Percentiles rank a stretch among this genome's conserved stretches.
These are phyloP conservation scores for Cercospora janseana DNA, from an alignment of 2,329 filamentous ascomycete species.

Conservation along the genomic window DNA sequence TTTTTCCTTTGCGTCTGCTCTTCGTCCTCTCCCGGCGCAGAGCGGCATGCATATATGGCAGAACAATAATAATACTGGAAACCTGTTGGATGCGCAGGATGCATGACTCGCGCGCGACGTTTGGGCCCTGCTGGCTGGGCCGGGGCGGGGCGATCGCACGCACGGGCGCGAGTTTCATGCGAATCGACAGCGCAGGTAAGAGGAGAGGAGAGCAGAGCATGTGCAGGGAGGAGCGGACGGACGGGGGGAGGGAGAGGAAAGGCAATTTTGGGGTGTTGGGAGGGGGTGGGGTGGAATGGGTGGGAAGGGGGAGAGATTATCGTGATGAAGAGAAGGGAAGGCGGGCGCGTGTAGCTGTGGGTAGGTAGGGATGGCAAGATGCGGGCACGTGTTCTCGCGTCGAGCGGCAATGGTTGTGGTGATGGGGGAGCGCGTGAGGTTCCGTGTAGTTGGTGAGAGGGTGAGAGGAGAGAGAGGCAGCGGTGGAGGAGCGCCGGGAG, in stretches of 20 bases:
- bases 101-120: too few relatives aligned
- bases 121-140: too few relatives aligned
- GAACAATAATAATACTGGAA: too few relatives aligned
- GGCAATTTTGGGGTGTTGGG: background rate
- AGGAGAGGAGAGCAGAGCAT: background rate
- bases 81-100: too few relatives aligned
- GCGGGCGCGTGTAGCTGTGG: background rate
- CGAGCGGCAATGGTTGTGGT: background rate
- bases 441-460: background rate
- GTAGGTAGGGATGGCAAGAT: background rate
- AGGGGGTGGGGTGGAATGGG: background rate
- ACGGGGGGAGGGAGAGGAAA: background rate
- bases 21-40: too few relatives aligned
- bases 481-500: too few relatives aligned
- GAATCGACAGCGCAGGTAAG: too few relatives aligned
- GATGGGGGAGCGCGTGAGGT: background rate
- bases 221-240: background rate
- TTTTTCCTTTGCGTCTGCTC: background rate
- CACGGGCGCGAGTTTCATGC: too few relatives aligned
- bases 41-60: too few relatives aligned
- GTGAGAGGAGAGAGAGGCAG: background rate
- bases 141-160: too few relatives aligned
- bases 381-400: conserved; percentile 8
- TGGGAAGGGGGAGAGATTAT: background rate
- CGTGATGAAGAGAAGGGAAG: background rate